A percentile compares a stretch with the other conserved stretches of the same genome.
phyloP scores from a whole-genome alignment of 768 basidiomycete species.

The Gymnopilus junonius region DNA sequence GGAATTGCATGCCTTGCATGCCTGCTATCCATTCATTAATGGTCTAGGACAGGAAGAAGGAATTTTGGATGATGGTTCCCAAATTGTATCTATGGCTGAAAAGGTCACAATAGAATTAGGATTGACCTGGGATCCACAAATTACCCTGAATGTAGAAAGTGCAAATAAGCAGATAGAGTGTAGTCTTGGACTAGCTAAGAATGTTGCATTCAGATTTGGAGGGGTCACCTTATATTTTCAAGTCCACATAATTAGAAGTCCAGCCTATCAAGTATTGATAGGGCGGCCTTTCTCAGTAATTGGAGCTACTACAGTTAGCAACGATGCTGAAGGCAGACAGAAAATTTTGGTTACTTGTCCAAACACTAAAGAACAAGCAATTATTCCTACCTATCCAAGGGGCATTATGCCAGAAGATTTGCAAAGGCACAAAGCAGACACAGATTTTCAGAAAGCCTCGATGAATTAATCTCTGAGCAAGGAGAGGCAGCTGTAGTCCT shows the following conservation, averaged over 20 bases:
- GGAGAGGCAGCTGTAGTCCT: neutral
- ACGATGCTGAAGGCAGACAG: slow-evolving; percentile 20
- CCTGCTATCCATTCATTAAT: slow-evolving; percentile 14
- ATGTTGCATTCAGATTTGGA: slow-evolving; percentile 29
- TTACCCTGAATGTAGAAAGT: slow-evolving; percentile 29
- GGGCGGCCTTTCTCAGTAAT: slow-evolving; percentile 35
- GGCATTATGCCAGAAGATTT: neutral
- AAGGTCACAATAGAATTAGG: slow-evolving; percentile 11
- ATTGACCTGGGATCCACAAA: slow-evolving; percentile 21
- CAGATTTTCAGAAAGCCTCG: neutral
- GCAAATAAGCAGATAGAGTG: slow-evolving; percentile 26
- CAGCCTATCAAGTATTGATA: slow-evolving; percentile 31
- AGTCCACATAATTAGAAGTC: slow-evolving; percentile 29
- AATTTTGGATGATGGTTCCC: slow-evolving; percentile 29
- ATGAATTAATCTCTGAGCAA: slow-evolving; percentile 8
- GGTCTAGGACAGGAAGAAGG: slow-evolving; percentile 16
- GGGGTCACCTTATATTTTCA: slow-evolving; percentile 27
- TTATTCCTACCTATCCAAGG: slow-evolving; percentile 14
- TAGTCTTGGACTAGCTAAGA: slow-evolving; percentile 29
- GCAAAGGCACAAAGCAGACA: neutral
- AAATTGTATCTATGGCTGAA: slow-evolving; percentile 29
- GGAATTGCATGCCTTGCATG: neutral
- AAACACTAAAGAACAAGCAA: slow-evolving; percentile 14
- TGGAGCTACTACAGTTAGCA: slow-evolving; percentile 21
- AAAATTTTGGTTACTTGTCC: slow-evolving; percentile 30